Evolutionary conservation across 2,329 filamentous ascomycete species (phyloP).

Genomic region (Pseudogymnoascus sp.): DNA sequence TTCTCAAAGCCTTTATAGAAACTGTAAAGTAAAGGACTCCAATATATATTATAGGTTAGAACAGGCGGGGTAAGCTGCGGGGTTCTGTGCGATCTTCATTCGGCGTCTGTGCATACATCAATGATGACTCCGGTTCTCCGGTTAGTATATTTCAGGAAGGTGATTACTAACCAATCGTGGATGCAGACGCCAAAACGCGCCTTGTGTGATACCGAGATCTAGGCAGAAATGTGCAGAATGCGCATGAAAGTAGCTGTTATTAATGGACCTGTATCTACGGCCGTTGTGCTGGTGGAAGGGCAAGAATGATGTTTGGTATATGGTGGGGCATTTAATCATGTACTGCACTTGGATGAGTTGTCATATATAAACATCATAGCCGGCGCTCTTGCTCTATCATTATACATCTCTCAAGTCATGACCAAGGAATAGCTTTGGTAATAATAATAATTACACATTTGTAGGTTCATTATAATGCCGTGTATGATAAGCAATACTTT

Average conservation of each 20-base stretch:
- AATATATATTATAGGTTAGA: neutral
- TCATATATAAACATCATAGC: neutral
- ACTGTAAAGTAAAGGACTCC: neutral
- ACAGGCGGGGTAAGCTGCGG: neutral
- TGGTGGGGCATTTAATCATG: neutral
- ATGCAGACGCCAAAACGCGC: neutral
- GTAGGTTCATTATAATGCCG: neutral
- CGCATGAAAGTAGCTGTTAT: neutral
- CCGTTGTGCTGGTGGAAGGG: neutral
- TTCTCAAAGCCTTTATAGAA: neutral
- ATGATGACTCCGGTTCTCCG: neutral
- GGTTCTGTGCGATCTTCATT: neutral
- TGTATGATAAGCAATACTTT: neutral
- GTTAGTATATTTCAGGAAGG: neutral
- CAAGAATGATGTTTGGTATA: neutral
- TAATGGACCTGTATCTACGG: neutral
- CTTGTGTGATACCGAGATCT: neutral
- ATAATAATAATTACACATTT: conserved; percentile 6
- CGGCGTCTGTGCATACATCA: neutral
- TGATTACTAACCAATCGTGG: neutral
- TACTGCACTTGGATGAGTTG: neutral
- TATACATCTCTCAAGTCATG: neutral
- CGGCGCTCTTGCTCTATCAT: neutral
- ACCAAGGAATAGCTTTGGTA: neutral
- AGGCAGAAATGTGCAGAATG: neutral